phyloP scores from a whole-genome alignment of 2,329 filamentous ascomycete species.

The Dryadomyces quercus-mongolicae region DNA sequence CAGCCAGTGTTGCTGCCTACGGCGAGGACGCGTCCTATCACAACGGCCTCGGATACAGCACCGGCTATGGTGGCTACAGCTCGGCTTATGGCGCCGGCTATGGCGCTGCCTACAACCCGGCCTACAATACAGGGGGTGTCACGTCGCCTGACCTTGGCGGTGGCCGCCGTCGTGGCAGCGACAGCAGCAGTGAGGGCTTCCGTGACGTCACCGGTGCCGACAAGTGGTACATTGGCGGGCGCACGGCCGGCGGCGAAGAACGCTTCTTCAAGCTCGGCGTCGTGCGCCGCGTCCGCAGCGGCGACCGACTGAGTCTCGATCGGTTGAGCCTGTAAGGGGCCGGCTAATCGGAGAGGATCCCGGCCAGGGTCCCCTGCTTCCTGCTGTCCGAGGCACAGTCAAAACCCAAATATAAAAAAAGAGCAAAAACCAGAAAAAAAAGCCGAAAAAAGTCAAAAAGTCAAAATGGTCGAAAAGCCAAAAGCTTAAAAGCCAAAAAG shows the following conservation, averaged over 20 bases:
- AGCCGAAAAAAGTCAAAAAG: neutral
- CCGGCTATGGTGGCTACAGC: slow-evolving; percentile 8
- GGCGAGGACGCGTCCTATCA: neutral
- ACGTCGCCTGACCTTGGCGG: neutral
- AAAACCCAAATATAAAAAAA: too few species aligned
- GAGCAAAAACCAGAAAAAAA: neutral
- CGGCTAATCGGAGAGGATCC: too few species aligned
- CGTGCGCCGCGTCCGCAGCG: slow-evolving; percentile 58
- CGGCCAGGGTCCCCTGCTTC: too few species aligned
- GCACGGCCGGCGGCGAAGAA: slow-evolving; percentile 66
- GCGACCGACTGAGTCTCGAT: slow-evolving; percentile 63
- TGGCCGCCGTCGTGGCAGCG: slow-evolving; percentile 52
- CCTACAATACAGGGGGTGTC: slow-evolving; percentile 2
- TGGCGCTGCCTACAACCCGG: slow-evolving; percentile 8
- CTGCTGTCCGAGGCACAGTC: too few species aligned
- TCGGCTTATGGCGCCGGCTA: slow-evolving; percentile 14
- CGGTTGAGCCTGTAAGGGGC: slow-evolving; percentile 51
- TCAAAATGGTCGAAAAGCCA: too few species aligned
- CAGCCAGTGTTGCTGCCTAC: neutral
- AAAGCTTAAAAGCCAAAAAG: neutral
- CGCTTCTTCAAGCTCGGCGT: slow-evolving; percentile 73
- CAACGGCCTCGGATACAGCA: neutral
- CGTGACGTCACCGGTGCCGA: slow-evolving; percentile 59
- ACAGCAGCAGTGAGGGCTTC: slow-evolving; percentile 66
- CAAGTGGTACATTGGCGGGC: slow-evolving; percentile 72